Evolutionary conservation across 2,329 filamentous ascomycete species (phyloP).

Genomic region (Penicillium sclerotigenum): DNA sequence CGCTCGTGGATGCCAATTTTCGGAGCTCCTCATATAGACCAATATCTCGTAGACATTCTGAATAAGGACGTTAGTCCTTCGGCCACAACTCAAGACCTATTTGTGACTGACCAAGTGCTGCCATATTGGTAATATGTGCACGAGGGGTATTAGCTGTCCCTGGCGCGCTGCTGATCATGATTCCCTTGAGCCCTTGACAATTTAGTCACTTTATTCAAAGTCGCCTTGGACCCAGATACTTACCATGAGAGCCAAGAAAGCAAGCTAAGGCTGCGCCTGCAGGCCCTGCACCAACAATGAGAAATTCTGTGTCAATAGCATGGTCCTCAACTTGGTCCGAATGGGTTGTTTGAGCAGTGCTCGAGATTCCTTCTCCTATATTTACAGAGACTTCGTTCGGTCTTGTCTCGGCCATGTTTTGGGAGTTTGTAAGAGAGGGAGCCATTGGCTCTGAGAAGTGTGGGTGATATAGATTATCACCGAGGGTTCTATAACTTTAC

Average conservation of each 20-base stretch:
- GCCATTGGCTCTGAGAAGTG: neutral
- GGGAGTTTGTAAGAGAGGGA: neutral
- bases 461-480: neutral
- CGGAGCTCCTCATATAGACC: conserved; percentile 46
- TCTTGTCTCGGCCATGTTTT: neutral
- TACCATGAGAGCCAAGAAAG: neutral
- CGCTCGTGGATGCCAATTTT: conserved; percentile 31
- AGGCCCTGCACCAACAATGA: conserved; percentile 2
- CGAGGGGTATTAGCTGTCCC: conserved; percentile 56
- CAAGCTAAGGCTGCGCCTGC: neutral
- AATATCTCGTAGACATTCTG: conserved; percentile 54
- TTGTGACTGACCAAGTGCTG: conserved; percentile 42
- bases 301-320: neutral
- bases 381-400: neutral
- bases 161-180: conserved; percentile 52
- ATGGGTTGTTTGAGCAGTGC: neutral
- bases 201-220: neutral
- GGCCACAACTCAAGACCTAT: neutral
- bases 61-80: neutral
- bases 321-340: neutral
- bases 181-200: conserved; percentile 33
- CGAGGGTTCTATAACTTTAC: neutral
- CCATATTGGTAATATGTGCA: conserved; percentile 61
- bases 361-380: neutral
- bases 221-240: neutral